phyloP scores from a whole-genome alignment of 495 filamentous ascomycete species.

The Diplogelasinospora grovesii region DNA sequence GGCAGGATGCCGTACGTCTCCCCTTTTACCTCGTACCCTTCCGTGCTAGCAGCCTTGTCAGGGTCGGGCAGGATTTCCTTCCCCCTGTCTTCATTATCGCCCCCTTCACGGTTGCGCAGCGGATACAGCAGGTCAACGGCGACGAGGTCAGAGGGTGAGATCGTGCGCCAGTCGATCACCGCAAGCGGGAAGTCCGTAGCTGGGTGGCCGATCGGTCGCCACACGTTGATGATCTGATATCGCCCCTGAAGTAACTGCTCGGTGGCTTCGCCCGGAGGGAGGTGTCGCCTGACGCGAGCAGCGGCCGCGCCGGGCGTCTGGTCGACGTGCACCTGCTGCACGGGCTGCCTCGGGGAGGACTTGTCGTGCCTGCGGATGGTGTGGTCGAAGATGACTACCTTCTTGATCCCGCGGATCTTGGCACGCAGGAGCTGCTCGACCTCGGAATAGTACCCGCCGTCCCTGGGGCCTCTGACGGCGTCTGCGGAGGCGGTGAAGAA shows the following conservation, averaged over 20 bases:
- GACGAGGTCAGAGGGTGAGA: constrained; percentile 58
- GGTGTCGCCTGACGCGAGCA: constrained; percentile 59
- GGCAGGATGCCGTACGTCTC: constrained; percentile 64
- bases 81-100: constrained; percentile 32
- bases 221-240: constrained; percentile 80
- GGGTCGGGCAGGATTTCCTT: constrained; percentile 28
- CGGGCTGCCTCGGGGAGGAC: constrained; percentile 53
- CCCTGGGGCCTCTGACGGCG: constrained; percentile 51
- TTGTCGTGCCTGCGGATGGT: constrained; percentile 61
- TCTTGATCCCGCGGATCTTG: constrained; percentile 52
- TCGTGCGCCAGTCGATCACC: constrained; percentile 57
- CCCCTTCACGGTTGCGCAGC: constrained; percentile 35
- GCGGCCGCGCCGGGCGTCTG: constrained; percentile 62
- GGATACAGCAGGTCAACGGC: constrained; percentile 68
- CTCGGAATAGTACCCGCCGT: constrained; percentile 78
- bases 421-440: constrained; percentile 60
- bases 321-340: constrained; percentile 73
- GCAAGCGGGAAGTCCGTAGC: constrained; percentile 64
- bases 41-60: constrained; percentile 16
- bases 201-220: constrained; percentile 63
- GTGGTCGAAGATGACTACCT: constrained; percentile 78
- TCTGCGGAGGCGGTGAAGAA: constrained; percentile 63
- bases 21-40: constrained; percentile 44
- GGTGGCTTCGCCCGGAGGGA: constrained; percentile 42
- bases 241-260: constrained; percentile 53